Evolutionary conservation across 225 moss, liverwort and hornwort species (phyloP).

Genomic region (Lunularia cruciata): DNA sequence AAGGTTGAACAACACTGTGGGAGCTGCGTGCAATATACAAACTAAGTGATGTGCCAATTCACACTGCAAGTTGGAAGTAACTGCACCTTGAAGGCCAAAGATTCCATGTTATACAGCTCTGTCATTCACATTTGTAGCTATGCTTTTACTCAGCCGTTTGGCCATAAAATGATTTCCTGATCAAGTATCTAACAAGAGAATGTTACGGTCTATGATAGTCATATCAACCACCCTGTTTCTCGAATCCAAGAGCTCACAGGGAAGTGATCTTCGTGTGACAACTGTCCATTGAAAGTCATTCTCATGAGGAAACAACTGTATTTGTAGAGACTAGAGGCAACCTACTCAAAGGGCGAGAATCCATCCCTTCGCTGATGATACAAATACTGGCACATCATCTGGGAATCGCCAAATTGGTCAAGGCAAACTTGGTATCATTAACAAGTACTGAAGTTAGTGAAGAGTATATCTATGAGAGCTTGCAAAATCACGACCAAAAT

Average conservation of each 20-base stretch:
- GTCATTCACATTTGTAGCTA: background rate
- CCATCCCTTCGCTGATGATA: constrained; percentile 21
- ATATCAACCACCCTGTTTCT: background rate
- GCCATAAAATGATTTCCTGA: background rate
- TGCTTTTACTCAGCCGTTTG: constrained; percentile 1
- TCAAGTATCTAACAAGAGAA: constrained; percentile 10
- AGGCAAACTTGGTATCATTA: no score
- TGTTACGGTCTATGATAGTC: background rate
- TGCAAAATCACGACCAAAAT: no score
- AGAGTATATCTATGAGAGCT: no score
- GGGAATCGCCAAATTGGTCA: background rate
- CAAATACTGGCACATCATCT: constrained; percentile 41
- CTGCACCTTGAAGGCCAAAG: background rate
- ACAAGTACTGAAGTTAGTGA: no score
- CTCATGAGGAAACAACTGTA: background rate
- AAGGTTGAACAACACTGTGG: background rate
- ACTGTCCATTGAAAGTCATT: background rate
- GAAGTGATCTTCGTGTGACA: background rate
- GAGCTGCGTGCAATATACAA: no score
- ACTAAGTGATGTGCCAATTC: no score
- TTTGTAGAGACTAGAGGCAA: background rate
- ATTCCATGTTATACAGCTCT: background rate
- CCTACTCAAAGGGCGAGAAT: constrained; percentile 27
- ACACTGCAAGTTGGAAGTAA: no score
- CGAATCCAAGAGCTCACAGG: background rate